Percentiles rank a stretch among this genome's conserved stretches.
Conservation (phyloP, 1,284 basidiomycete species). For the Rhodotorula sp. region DNA sequence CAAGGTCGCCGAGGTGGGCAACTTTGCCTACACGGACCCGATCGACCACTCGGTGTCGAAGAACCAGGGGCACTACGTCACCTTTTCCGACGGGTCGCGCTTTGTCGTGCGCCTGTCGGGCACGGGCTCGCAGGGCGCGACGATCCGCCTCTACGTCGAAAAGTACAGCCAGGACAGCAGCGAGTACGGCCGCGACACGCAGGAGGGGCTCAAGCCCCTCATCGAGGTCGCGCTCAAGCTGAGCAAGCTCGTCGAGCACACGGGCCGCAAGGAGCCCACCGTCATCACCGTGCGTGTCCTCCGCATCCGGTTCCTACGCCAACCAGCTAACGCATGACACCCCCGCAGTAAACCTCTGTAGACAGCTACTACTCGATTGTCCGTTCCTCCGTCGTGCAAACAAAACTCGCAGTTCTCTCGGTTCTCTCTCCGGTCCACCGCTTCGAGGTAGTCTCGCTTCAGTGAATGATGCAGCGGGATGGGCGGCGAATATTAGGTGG, state of each 20-base stretch:
- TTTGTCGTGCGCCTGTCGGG: slow-evolving; percentile 95
- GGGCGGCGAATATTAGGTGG: no score
- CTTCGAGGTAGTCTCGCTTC: no score
- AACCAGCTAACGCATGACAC: no score
- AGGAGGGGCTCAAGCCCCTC: slow-evolving; percentile 86
- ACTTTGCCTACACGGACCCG: slow-evolving; percentile 96
- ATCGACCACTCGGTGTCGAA: slow-evolving; percentile 86
- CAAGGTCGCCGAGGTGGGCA: slow-evolving; percentile 73
- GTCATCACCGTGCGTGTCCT: slow-evolving; percentile 79
- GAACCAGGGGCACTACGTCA: slow-evolving; percentile 94
- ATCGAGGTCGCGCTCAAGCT: slow-evolving; percentile 89
- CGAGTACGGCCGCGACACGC: slow-evolving; percentile 76
- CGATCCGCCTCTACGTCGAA: slow-evolving; percentile 57
- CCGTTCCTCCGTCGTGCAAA: no score
- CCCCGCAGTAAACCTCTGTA: background rate
- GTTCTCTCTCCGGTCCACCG: no score
- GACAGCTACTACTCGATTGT: no score
- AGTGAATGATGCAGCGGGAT: no score
- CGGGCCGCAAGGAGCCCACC: slow-evolving; percentile 84
- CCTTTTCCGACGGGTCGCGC: slow-evolving; percentile 85
- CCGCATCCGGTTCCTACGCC: no score
- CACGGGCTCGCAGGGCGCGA: slow-evolving; percentile 93
- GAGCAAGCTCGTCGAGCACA: slow-evolving; percentile 80
- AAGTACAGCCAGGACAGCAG: slow-evolving; percentile 80
- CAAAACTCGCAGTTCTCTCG: no score